phyloP scores from a whole-genome alignment of 83 land plant genomes.

The Thuja plicata region DNA sequence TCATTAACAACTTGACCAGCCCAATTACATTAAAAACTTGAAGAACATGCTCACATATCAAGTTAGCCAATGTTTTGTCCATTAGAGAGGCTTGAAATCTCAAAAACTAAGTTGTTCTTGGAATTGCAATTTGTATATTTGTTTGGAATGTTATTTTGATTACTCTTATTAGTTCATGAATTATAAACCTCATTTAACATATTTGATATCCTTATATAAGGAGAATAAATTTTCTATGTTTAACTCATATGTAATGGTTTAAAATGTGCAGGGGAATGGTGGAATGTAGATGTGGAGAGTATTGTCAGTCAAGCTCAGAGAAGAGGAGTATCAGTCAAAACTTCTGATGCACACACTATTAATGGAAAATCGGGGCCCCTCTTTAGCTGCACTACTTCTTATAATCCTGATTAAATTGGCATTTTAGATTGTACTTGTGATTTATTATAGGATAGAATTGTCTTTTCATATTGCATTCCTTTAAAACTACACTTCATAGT shows the following conservation, averaged over 20 bases:
- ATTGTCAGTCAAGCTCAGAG: slow-evolving; percentile 31
- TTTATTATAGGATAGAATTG: neutral
- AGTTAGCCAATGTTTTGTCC: too few species aligned
- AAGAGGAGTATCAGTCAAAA: slow-evolving; percentile 35
- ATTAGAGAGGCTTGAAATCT: too few species aligned
- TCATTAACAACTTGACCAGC: too few species aligned
- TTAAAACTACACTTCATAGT: too few species aligned
- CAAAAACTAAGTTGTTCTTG: too few species aligned
- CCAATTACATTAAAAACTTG: too few species aligned
- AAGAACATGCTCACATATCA: too few species aligned
- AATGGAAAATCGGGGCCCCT: slow-evolving; percentile 74
- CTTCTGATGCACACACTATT: slow-evolving; percentile 70
- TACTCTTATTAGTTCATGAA: neutral
- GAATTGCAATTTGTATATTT: too few species aligned
- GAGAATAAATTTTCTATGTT: neutral
- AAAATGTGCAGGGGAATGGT: slow-evolving; percentile 67
- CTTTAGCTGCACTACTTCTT: slow-evolving; percentile 60
- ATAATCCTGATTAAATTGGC: too few species aligned
- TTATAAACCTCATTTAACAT: too few species aligned
- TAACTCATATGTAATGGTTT: neutral
- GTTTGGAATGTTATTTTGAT: neutral
- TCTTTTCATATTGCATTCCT: neutral
- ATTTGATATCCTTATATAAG: neutral
- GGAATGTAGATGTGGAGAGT: slow-evolving; percentile 55
- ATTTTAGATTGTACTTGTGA: neutral